Evolutionary conservation across 177 flowering plant genomes (phyloP).

Genomic region (Vitis hybrid): DNA sequence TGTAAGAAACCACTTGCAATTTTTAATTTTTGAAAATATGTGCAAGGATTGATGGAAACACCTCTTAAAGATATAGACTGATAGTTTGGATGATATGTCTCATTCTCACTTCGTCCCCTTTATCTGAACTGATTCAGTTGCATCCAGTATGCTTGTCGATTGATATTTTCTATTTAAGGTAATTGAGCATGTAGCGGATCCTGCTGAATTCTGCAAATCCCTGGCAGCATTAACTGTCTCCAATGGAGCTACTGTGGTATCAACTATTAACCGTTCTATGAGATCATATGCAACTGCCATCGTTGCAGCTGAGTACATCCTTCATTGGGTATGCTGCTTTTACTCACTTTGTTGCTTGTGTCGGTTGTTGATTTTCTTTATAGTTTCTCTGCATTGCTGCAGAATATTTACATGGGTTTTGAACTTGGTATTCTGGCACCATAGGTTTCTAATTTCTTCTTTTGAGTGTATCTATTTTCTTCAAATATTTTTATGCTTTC

Average conservation of each 20-base stretch:
- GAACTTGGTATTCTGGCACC: neutral
- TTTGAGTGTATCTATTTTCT: neutral
- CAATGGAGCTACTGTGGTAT: constrained; percentile 78
- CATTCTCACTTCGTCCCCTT: neutral
- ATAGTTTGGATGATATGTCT: too few relatives aligned
- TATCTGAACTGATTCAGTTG: neutral
- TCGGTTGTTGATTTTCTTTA: too few relatives aligned
- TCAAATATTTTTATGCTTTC: neutral
- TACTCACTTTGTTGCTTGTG: neutral
- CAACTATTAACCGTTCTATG: constrained; percentile 89
- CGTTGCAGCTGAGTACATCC: constrained; percentile 77
- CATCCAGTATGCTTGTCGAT: neutral
- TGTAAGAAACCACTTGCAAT: too few relatives aligned
- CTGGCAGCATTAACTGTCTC: constrained; percentile 63
- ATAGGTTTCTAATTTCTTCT: neutral
- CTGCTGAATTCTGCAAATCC: constrained; percentile 93
- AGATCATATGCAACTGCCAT: constrained; percentile 87
- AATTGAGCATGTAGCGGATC: constrained; percentile 94
- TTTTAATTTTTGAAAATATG: too few relatives aligned
- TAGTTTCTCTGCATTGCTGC: neutral
- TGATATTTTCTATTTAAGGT: constrained; percentile 43
- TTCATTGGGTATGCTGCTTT: constrained; percentile 69
- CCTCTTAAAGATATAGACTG: too few relatives aligned
- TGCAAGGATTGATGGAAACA: too few relatives aligned
- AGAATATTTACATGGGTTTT: neutral